These are phyloP conservation scores for Capsella bursapastoris DNA, from an alignment of 345 rosid species.

Conservation along the genomic window DNA sequence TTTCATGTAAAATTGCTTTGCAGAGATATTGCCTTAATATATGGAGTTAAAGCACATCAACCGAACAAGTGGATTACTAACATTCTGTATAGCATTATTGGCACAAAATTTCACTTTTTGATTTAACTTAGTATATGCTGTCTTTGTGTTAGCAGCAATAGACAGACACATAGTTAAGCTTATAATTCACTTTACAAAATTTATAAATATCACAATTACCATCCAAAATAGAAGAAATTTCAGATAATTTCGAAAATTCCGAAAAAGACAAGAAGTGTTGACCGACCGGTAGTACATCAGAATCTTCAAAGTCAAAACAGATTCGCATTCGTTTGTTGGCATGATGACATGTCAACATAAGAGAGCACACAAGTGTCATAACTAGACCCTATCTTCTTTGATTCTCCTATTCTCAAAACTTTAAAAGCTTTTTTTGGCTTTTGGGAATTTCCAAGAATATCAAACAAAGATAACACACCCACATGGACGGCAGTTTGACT, in stretches of 20 bases:
- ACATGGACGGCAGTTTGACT: constrained; percentile 3
- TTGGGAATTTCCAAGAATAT: neutral
- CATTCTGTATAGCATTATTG: too few relatives aligned
- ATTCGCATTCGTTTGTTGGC: constrained; percentile 25
- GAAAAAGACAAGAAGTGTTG: constrained; percentile 11
- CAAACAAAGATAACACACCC: neutral
- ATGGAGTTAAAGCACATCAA: neutral
- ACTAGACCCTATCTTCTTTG: neutral
- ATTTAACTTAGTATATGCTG: too few relatives aligned
- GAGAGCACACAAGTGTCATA: neutral
- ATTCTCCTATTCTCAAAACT: neutral
- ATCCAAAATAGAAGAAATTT: too few relatives aligned
- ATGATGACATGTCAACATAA: constrained; percentile 29
- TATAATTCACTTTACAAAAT: too few relatives aligned
- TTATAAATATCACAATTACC: too few relatives aligned
- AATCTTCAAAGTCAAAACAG: constrained; percentile 38
- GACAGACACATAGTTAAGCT: too few relatives aligned
- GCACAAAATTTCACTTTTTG: too few relatives aligned
- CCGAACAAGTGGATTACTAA: too few relatives aligned
- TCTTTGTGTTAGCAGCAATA: too few relatives aligned
- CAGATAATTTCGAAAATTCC: constrained; percentile 2
- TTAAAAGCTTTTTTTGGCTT: neutral
- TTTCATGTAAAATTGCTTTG: neutral
- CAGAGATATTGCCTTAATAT: neutral
- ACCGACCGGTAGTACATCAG: constrained; percentile 17